These are phyloP conservation scores for Xylaria bambusicola DNA, from an alignment of 495 filamentous ascomycete species.

Conservation along the genomic window DNA sequence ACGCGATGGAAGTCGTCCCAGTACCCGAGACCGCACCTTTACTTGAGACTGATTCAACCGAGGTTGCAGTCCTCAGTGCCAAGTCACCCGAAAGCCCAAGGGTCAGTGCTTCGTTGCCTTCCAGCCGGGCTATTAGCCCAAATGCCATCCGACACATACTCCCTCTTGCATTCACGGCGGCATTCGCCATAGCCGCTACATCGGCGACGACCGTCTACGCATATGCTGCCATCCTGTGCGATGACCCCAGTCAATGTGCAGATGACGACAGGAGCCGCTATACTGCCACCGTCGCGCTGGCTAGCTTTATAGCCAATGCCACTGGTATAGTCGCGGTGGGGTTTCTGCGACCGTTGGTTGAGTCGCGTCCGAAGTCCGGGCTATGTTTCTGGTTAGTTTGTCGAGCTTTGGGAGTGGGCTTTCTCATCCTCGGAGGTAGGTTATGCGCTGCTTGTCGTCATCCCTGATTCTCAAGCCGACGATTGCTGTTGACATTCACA, in stretches of 20 bases:
- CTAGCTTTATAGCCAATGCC: constrained; percentile 6
- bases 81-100: too few relatives aligned
- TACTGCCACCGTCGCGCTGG: not conserved
- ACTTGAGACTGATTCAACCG: not conserved
- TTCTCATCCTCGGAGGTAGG: constrained; percentile 7
- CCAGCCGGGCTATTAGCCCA: not conserved
- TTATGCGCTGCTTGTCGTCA: not conserved
- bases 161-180: constrained; percentile 7
- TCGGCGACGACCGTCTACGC: constrained; percentile 11
- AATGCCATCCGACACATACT: not conserved
- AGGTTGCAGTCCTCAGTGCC: too few relatives aligned
- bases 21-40: not conserved
- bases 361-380: constrained; percentile 5
- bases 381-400: constrained; percentile 5
- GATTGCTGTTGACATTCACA: not conserved
- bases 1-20: not conserved
- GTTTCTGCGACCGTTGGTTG: constrained; percentile 6
- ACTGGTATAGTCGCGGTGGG: constrained; percentile 6
- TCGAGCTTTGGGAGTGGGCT: constrained; percentile 4
- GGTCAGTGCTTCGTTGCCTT: not conserved
- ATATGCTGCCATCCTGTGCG: constrained; percentile 8
- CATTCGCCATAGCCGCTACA: constrained; percentile 9
- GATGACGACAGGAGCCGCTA: constrained; percentile 3
- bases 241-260: not conserved
- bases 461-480: not conserved